A percentile compares a stretch with the other conserved stretches of the same genome.
These are phyloP conservation scores for Cucurbita argyrosperma DNA, from an alignment of 306 rosid genomes.

Conservation along the genomic window DNA sequence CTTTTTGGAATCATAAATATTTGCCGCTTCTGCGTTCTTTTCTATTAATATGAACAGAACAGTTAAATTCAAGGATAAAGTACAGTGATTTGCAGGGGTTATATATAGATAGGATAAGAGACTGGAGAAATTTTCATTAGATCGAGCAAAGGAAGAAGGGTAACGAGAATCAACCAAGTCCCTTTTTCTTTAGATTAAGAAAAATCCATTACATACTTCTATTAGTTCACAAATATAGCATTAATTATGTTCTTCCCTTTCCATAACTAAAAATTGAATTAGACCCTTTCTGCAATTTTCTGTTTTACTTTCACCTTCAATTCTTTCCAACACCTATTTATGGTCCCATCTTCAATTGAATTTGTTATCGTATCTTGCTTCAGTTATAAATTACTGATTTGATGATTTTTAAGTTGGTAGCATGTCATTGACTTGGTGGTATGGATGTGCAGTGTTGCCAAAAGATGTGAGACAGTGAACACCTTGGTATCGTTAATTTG, in stretches of 20 bases:
- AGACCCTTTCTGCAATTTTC: neutral
- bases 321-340: neutral
- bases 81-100: neutral
- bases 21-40: neutral
- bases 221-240: neutral
- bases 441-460: conserved; percentile 30
- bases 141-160: neutral
- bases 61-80: neutral
- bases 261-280: neutral
- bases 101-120: neutral
- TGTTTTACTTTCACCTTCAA: neutral
- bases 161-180: neutral
- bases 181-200: neutral
- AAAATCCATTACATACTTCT: neutral
- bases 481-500: conserved; percentile 77
- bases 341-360: neutral
- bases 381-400: conserved; percentile 3
- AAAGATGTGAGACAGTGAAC: conserved; percentile 70
- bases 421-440: conserved; percentile 22
- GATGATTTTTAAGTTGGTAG: conserved; percentile 4
- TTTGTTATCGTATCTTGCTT: neutral
- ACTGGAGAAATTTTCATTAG: neutral
- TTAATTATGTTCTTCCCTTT: neutral
- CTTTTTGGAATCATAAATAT: neutral
- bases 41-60: neutral